Evolutionary conservation across 2,329 filamentous ascomycete species (phyloP).

Genomic region (Aspergillus sojae): DNA sequence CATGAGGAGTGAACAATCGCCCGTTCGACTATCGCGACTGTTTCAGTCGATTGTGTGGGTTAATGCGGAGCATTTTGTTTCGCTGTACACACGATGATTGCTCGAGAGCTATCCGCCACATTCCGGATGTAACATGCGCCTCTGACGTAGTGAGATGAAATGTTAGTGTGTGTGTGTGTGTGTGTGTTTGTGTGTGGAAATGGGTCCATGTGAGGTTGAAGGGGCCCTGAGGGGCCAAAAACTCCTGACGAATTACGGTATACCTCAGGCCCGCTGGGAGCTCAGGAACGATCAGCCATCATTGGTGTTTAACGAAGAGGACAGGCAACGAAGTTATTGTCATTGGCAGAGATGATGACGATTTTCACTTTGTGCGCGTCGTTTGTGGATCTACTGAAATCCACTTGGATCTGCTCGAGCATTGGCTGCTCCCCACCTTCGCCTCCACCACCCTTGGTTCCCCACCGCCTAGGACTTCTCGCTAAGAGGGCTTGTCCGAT

Average conservation of each 20-base stretch:
- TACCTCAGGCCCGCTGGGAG: background rate
- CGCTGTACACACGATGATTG: conserved; percentile 2
- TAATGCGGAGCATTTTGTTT: conserved; percentile 3
- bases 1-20: background rate
- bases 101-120: background rate
- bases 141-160: conserved; percentile 6
- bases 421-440: conserved; percentile 6
- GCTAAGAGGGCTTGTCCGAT: conserved; percentile 11
- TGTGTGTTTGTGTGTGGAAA: background rate
- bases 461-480: background rate
- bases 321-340: background rate
- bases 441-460: background rate
- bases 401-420: conserved; percentile 4
- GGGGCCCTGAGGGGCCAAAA: conserved; percentile 1
- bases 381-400: conserved; percentile 2
- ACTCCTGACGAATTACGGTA: background rate
- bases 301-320: background rate
- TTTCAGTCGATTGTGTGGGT: background rate
- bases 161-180: no score
- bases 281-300: background rate
- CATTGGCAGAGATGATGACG: conserved; percentile 11
- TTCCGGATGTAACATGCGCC: conserved; percentile 2
- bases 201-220: background rate
- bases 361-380: conserved; percentile 11
- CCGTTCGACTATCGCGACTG: background rate